Conservation (phyloP, 805 yeast species). For the Candida succiphila region DNA sequence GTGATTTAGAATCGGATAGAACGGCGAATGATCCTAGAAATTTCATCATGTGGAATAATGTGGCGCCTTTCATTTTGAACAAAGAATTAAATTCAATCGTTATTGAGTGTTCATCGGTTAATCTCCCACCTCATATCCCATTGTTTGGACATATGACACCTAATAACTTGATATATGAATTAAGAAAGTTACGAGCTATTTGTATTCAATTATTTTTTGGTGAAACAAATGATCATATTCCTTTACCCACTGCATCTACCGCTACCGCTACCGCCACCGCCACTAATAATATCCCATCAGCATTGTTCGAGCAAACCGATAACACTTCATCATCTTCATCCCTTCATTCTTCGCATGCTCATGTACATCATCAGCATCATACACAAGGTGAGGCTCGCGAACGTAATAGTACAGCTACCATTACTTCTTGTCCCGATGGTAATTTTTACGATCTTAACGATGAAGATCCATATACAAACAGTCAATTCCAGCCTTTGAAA, state of each 20-base stretch:
- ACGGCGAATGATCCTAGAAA: constrained; percentile 30
- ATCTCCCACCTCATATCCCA: constrained; percentile 32
- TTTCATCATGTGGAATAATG: constrained; percentile 41
- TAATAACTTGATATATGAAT: constrained; percentile 44
- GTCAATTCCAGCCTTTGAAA: constrained; percentile 23
- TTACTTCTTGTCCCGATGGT: too few species aligned
- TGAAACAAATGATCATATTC: neutral
- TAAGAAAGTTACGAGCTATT: constrained; percentile 21
- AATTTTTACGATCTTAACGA: neutral
- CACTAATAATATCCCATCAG: neutral
- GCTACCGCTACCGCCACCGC: neutral
- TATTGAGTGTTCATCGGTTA: constrained; percentile 67
- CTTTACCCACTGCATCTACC: neutral
- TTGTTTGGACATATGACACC: constrained; percentile 83
- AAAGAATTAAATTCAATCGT: constrained; percentile 42
- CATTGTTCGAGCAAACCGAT: neutral
- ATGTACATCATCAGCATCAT: neutral
- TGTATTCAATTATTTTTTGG: constrained; percentile 8
- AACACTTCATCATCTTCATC: neutral
- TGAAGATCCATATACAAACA: constrained; percentile 7
- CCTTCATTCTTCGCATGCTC: neutral
- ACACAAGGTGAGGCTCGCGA: constrained; percentile 1
- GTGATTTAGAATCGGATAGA: constrained; percentile 72
- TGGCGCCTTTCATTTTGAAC: constrained; percentile 35
- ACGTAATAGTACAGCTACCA: too few species aligned